Evolutionary conservation across 495 filamentous ascomycete species (phyloP), one percentile per base, ranked within the genome.

Genomic region (Thermothielavioides terrestris): DNA sequence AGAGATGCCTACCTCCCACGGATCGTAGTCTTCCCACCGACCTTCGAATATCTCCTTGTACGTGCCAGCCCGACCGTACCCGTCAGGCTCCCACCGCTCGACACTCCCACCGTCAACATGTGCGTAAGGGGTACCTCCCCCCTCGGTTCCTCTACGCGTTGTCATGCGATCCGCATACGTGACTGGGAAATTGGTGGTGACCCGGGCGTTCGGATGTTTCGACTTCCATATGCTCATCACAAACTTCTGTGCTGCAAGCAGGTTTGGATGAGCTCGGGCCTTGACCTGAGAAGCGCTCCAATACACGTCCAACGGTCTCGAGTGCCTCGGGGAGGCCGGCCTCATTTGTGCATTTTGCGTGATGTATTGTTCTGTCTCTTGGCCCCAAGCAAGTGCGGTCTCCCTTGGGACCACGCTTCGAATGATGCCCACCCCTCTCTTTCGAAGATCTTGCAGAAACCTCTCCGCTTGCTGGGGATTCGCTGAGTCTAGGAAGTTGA

Each of bases 31-130:
- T 53, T 94, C 87, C 90, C 88, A 95, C 1, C 73, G 63, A 0
- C 89, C 89, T 23, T 78, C 58, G 39, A 84, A 83, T 44, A 95
- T 82, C 17, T 79, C 67, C 27, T 74, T 65, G 62, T 92, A 95
- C 1, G 87, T 83, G 1, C 69, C 67, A 5, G 78, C 78, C 42
- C 60, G 65, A 7, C 85, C 79, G 61, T 95, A 95, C 30, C 86
- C 87, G 12, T 80, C 75, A n/a, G 82, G 74, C 60, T 95, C 89
- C 89, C 90, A 95, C 11, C 89, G 76, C 60, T 95, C 89, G 6
- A 89, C 79, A 39, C 80, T 84, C 14, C 89, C 89, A 31, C 85
- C 82, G 53, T 95, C 89, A 11, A 63, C 25, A 84, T 73, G 60
- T 87, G 88, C 18, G 32, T 37, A 26, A 32, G 21, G n/a, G 31